Percentiles rank a stretch among this genome's conserved stretches.
Conservation (phyloP, 805 yeast genomes). For the Nakazawaea ernobii region DNA sequence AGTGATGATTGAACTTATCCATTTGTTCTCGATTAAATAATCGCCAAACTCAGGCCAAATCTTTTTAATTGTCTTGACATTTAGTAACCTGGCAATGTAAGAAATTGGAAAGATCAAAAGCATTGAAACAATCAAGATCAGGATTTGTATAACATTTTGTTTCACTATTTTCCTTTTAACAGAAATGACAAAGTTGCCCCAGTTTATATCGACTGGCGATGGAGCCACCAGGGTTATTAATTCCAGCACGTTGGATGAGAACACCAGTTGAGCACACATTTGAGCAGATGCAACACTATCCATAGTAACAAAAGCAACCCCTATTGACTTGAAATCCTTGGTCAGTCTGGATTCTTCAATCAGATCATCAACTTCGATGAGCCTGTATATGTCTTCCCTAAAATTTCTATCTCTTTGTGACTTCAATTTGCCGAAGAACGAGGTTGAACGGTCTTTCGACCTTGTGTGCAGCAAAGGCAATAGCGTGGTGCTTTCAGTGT, state of each 20-base stretch:
- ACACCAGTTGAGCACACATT: conserved; percentile 91
- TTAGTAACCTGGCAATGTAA: conserved; percentile 51
- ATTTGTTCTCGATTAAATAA: conserved; percentile 42
- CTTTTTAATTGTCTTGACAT: conserved; percentile 48
- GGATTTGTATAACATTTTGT: conserved; percentile 24
- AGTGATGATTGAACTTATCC: conserved; percentile 50
- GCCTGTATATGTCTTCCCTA: conserved; percentile 25
- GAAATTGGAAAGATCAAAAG: conserved; percentile 50
- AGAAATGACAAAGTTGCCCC: conserved; percentile 54
- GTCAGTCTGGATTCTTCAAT: conserved; percentile 28
- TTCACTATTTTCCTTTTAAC: conserved; percentile 29
- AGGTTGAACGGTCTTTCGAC: conserved; percentile 19
- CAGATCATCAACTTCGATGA: conserved; percentile 31
- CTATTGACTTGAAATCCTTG: conserved; percentile 33
- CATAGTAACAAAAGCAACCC: conserved; percentile 79
- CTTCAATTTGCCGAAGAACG: conserved; percentile 16
- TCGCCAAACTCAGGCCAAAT: conserved; percentile 57
- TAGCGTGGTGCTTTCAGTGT: conserved; percentile 1
- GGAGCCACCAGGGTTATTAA: conserved; percentile 85
- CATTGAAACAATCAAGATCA: conserved; percentile 44
- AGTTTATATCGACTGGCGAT: conserved; percentile 90
- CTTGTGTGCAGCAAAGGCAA: neutral
- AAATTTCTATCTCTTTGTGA: conserved; percentile 29
- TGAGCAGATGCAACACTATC: conserved; percentile 94
- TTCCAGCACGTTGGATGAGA: conserved; percentile 84